Percentiles rank a stretch among this genome's conserved stretches.
Evolutionary conservation across 176 grass and related monocot genomes (phyloP).

Genomic region (Carex pumila): DNA sequence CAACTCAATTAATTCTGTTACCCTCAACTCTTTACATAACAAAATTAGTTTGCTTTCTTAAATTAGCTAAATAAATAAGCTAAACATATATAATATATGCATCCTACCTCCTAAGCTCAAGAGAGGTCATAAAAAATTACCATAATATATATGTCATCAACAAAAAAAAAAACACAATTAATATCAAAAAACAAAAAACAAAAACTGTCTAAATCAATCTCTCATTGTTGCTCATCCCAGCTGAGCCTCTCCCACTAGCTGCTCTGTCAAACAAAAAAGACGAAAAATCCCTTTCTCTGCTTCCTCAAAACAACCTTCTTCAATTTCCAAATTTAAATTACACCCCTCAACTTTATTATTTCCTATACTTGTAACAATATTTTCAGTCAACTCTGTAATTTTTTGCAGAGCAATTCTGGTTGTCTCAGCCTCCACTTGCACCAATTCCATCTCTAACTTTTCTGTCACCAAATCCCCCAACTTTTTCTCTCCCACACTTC

Average conservation of each 20-base stretch:
- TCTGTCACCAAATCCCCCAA: conserved; percentile 22
- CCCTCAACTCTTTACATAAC: too few species aligned
- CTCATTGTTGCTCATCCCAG: background rate
- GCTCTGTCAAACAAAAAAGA: conserved; percentile 11
- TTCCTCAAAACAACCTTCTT: background rate
- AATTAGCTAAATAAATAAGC: background rate
- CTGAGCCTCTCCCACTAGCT: background rate
- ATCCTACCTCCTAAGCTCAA: conserved; percentile 2
- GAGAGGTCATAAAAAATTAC: background rate
- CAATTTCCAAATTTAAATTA: conserved; percentile 7
- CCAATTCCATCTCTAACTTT: background rate
- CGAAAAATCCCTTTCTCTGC: conserved; percentile 4
- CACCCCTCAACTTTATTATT: conserved; percentile 4
- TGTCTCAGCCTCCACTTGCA: conserved; percentile 16
- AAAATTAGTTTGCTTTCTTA: background rate
- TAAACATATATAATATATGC: background rate
- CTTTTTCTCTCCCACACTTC: conserved; percentile 2
- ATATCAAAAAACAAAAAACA: background rate
- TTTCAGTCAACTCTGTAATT: conserved; percentile 4
- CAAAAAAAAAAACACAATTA: background rate
- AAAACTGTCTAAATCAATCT: background rate
- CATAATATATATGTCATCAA: background rate
- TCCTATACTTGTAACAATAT: background rate
- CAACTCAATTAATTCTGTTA: background rate
- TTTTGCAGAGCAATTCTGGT: conserved; percentile 8